Evolutionary conservation across 2,329 filamentous ascomycete genomes (phyloP), one percentile per base, ranked within the genome.

Genomic region (Trichophaea hybrida): DNA sequence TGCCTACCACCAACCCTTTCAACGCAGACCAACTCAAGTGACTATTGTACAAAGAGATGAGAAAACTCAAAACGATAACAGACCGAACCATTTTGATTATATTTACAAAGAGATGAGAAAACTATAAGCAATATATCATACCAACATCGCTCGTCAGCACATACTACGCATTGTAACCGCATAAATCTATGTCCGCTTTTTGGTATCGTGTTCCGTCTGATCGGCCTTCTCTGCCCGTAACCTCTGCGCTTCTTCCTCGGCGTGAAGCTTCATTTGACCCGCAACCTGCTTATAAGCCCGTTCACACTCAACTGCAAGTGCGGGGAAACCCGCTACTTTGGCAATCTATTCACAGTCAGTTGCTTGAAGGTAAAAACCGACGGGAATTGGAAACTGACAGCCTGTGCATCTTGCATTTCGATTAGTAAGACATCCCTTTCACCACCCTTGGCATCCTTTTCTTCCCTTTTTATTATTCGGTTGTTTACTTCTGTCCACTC

Each of bases 201-300:
- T 43, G 24, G 24, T 24, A 24, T 24, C 24, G 24, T 24, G 24
- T 15, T 43, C 38, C 38, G 38, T 2, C 34, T 43, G 8, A 12
- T 32, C 24, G 8, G 24, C 52, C n/a, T 38, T 35, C 8, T 40
- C 37, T 17, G 24, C 24, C n/a, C 52, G 52, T 40, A 40, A 6
- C n/a, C 4, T 44, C 24, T 55, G 52, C 5, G 55, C 7, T 5
- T 13, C 44, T 17, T 49, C 10, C 13, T 57, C 32, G 5, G 55
- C 31, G 8, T 33, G 24, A 24, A 67, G 59, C 40, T 69, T 60
- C 6, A 75, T 66, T 43, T 73, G 69, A 58, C 73, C 70, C 37
- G 71, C 77, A 1, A 90, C 83, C 71, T 91, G 86, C 76, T 82
- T 82, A 60, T 88, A 81, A 4, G 86, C 86, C 48, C 86, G 75